Evolutionary conservation across 306 rosid genomes (phyloP).

Genomic region (Malus sieversii): DNA sequence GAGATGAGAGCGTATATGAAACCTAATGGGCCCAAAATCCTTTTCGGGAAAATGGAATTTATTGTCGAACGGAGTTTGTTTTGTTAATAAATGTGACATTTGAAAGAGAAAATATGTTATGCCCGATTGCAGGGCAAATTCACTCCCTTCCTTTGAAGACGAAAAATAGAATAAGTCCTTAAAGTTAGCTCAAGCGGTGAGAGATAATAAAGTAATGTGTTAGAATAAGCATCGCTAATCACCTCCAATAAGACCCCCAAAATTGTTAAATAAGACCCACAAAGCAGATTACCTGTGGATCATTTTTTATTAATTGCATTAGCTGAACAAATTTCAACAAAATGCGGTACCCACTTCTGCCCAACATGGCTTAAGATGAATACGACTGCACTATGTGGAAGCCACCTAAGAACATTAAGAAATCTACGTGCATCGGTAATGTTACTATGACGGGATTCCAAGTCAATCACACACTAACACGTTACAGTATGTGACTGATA

Average conservation of each 20-base stretch:
- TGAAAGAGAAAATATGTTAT: background rate
- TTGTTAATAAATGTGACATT: no score
- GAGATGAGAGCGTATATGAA: background rate
- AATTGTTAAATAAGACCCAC: background rate
- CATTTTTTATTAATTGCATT: slow-evolving; percentile 11
- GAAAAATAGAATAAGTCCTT: background rate
- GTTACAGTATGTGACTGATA: background rate
- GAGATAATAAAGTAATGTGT: background rate
- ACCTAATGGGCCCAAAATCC: background rate
- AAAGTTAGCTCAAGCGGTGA: background rate
- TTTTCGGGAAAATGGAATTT: no score
- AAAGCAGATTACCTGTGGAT: slow-evolving; percentile 14
- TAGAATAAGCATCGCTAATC: background rate
- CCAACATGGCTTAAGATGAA: background rate
- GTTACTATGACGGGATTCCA: background rate
- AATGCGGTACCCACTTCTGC: background rate
- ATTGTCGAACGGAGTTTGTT: no score
- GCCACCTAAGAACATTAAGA: background rate
- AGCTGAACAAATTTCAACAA: background rate
- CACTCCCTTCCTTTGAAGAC: background rate
- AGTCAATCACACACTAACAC: background rate
- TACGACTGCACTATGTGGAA: background rate
- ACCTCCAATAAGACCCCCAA: background rate
- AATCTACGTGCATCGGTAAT: no score
- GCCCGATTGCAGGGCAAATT: background rate